Conservation (phyloP, 345 rosid genomes). For the Murraya paniculata region DNA sequence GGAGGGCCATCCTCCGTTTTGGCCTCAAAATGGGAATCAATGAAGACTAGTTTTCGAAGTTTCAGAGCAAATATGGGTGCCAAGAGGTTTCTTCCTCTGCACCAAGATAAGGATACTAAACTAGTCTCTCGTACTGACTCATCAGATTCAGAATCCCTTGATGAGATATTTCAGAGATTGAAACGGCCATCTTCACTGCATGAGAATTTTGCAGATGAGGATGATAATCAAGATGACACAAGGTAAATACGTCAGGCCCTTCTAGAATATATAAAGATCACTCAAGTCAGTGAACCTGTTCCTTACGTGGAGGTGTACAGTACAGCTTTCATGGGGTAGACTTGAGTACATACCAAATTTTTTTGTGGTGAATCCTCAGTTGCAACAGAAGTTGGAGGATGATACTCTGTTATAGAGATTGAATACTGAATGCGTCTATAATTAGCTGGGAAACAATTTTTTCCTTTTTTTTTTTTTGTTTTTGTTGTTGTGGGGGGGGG, state of each 20-base stretch:
- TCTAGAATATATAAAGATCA: conserved; percentile 24
- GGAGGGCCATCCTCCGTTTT: conserved; percentile 52
- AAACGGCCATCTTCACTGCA: conserved; percentile 58
- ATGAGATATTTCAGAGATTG: conserved; percentile 88
- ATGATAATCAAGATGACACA: conserved; percentile 21
- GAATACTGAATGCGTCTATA: background rate
- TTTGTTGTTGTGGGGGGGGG: too few relatives aligned
- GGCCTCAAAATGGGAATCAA: conserved; percentile 73
- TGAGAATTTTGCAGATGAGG: conserved; percentile 34
- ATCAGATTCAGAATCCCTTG: conserved; percentile 70
- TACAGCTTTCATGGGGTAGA: conserved; percentile 17
- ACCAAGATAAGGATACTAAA: conserved; percentile 49
- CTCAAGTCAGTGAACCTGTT: background rate
- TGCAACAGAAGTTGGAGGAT: conserved; percentile 13
- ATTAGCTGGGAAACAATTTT: background rate
- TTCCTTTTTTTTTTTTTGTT: too few relatives aligned
- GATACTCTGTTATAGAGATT: background rate
- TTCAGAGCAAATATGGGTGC: conserved; percentile 77
- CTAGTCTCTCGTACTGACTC: conserved; percentile 33
- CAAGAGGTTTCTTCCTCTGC: conserved; percentile 63
- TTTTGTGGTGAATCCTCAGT: background rate
- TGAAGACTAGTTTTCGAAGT: conserved; percentile 82
- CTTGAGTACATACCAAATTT: background rate
- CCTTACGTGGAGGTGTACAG: conserved; percentile 17
- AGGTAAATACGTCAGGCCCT: conserved; percentile 23